Evolutionary conservation across 2,329 filamentous ascomycete species (phyloP), one percentile per base, ranked within the genome.

Genomic region (Trichoderma atroviride): DNA sequence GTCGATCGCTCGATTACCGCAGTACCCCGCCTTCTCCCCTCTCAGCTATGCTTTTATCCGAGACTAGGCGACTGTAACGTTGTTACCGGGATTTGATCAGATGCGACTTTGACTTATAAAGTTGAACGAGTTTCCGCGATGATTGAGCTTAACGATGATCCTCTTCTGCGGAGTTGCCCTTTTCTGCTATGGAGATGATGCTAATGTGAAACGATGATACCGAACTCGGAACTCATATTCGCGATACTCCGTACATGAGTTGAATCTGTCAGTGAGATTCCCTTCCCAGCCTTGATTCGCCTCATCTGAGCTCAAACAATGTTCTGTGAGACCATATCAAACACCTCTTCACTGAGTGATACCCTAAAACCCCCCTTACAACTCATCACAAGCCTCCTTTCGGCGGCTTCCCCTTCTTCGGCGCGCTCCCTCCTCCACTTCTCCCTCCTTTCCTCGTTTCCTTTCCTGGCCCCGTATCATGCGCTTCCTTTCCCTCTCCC

Each of bases 391-490:
- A 43, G 7, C n/a, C 14, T 11, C 13, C 31, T 31, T 31, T 33
- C 29, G 55, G 55, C 3, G 56, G 50, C 52, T 52, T 74, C 4
- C 75, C 76, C 55, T 76, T 76, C 77, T 82, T 82, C 63, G 74
- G 69, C 31, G 74, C 71, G 68, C 74, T 76, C 4, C 74, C 74
- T 1, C 73, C 73, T 16, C 74, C 73, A 69, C 81, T 83, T 58
- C 70, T 73, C n/a, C 78, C 79, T 1, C 76, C 76, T 73, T 79
- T 79, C 29, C 74, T 74, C 29, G 79, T 78, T 72, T 81, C 79
- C 55, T 73, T 71, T 27, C 78, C 79, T 2, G 75, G 75, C 1
- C 75, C 76, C 40, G 74, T 76, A 47, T 79, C 75, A 70, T 79
- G 78, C 4, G 74, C 75, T 13, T 76, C 72, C 70, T 81, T 79